Base-by-base conservation (phyloP, 768 basidiomycete species). In the Hygrocybe punicea region DNA sequence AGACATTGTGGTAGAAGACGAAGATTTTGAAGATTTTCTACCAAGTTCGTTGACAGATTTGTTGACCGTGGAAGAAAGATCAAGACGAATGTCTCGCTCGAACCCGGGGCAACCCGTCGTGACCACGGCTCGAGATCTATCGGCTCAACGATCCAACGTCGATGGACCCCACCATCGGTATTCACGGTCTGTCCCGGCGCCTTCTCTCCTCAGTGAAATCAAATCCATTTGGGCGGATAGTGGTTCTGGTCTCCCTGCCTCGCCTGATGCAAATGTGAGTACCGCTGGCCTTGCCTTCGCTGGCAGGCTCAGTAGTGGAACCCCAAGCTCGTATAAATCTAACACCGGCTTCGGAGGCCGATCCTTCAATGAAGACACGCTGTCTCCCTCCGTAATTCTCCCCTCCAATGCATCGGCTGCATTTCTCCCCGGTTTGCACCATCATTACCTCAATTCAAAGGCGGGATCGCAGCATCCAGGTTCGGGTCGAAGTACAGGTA, bases 11-110 rank as follows among this genome's bases (percentile, higher is more conserved):
- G 80, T 79, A 6, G 85, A 85, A 17, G 89, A 88, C 49, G 91
- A 85, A 45, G 91, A 94, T 62, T 67, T 91, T 48, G 92, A 93
- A 65, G 94, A 93, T 56, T 90, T 98, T 68, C 69, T 98, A 29
- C 96, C 96, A 0, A 86, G 89, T 54, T 91, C 87, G 4, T 75
- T 98, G 47, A 91, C 85, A 24, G 95, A 98, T 58, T 78, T 98
- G 6, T 76, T 98, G 47, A 96, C 94, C 0, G 91, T 91, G 0
- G 88, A 87, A 62, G 96, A 98, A 72, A 81, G 87, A 60, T 87
- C 83, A 33, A 78, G 95, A 33, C 77, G 93, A 44, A 86, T 92
- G 81, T 89, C 87, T 29, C 80, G 91, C 50, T 85, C 84, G n/a
- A 84, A 82, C 56, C 81, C 80, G 19, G 78, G 77, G 24, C 73